phyloP scores from a whole-genome alignment of 192 early-diverging fungal genomes.

The Gamsiella multidivaricata region DNA sequence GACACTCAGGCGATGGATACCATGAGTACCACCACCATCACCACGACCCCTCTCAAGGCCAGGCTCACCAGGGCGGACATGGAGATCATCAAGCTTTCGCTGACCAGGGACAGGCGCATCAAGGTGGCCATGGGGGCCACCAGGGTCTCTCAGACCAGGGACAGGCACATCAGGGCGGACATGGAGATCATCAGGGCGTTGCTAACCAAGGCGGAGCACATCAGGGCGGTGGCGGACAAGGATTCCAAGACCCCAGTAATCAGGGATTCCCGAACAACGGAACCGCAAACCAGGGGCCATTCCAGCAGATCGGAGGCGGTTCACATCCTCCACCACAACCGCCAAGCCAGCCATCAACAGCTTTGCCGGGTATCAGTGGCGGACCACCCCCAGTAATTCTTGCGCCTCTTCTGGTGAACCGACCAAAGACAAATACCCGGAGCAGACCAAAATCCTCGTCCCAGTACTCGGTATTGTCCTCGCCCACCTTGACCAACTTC shows the following conservation, averaged over 20 bases:
- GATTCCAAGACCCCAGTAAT: background rate
- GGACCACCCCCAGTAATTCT: background rate
- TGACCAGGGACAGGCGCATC: conserved; percentile 5
- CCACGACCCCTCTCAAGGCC: background rate
- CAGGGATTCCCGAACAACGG: background rate
- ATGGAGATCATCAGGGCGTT: background rate
- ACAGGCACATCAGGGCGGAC: conserved; percentile 1
- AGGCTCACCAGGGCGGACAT: background rate
- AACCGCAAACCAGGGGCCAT: background rate
- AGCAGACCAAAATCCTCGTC: background rate
- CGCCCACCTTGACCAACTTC: conserved; percentile 12
- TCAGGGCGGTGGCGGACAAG: conserved; percentile 17
- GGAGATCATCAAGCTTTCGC: background rate
- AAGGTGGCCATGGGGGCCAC: background rate
- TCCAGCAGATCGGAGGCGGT: background rate
- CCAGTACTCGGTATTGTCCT: conserved; percentile 17
- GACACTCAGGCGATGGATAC: background rate
- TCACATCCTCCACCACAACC: background rate
- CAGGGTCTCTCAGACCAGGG: conserved; percentile 1
- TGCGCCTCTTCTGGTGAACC: background rate
- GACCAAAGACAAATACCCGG: background rate
- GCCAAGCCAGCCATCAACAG: background rate
- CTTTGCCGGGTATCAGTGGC: background rate
- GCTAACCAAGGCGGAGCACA: conserved; percentile 1
- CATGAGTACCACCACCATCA: conserved; percentile 1